Evolutionary conservation across 306 rosid genomes (phyloP).

Genomic region (Begonia loranthoides): DNA sequence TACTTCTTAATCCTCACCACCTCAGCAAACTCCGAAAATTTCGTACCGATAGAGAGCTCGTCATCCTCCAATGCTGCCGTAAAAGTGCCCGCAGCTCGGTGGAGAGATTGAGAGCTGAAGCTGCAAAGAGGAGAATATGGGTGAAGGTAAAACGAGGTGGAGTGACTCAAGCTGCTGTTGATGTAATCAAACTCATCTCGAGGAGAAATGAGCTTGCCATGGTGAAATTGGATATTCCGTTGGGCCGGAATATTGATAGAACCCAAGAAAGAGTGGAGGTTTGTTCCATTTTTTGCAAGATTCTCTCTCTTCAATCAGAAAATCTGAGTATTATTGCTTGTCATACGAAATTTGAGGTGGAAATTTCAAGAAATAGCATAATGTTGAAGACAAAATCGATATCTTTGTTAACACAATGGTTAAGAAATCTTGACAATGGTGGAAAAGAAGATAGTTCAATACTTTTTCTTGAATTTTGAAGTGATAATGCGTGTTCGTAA

Average conservation of each 20-base stretch:
- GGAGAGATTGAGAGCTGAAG: slow-evolving; percentile 52
- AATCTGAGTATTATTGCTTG: background rate
- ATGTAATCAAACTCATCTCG: slow-evolving; percentile 41
- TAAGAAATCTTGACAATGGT: no score
- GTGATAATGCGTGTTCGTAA: no score
- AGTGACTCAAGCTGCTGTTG: slow-evolving; percentile 53
- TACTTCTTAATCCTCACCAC: slow-evolving; percentile 14
- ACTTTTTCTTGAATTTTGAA: no score
- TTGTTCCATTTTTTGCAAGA: slow-evolving; percentile 5
- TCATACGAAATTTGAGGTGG: background rate
- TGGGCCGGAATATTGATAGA: slow-evolving; percentile 75
- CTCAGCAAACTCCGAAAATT: slow-evolving; percentile 1
- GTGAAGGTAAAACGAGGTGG: slow-evolving; percentile 82
- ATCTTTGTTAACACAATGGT: background rate
- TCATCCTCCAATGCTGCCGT: slow-evolving; percentile 23
- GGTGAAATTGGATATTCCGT: slow-evolving; percentile 64
- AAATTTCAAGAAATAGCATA: no score
- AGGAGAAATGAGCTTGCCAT: slow-evolving; percentile 59
- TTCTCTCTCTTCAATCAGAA: background rate
- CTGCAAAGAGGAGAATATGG: slow-evolving; percentile 49
- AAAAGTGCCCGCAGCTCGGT: slow-evolving; percentile 60
- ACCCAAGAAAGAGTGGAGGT: slow-evolving; percentile 81
- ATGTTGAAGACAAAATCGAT: background rate
- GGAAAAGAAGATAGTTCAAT: no score
- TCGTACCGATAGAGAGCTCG: slow-evolving; percentile 3